phyloP scores from a whole-genome alignment of 768 basidiomycete genomes.

The Boletus coccyginus region DNA sequence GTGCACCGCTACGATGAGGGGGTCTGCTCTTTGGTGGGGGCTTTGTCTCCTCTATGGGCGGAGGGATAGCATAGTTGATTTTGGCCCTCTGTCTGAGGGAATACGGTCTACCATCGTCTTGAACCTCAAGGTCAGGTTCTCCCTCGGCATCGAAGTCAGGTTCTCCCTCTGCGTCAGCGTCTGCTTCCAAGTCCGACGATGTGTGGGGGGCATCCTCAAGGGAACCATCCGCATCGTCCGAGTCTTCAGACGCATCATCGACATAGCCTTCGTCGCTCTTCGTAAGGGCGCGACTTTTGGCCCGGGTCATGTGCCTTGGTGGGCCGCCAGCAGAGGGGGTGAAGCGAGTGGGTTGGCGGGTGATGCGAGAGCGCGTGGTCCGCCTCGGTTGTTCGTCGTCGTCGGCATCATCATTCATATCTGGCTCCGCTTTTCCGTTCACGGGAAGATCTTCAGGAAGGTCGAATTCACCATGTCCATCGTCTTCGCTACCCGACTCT shows the following conservation, averaged over 20 bases:
- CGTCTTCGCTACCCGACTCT: conserved; percentile 49
- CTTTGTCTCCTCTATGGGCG: conserved; percentile 70
- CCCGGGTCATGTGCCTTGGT: conserved; percentile 22
- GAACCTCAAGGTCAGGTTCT: conserved; percentile 39
- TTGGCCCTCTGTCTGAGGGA: conserved; percentile 56
- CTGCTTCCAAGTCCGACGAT: conserved; percentile 36
- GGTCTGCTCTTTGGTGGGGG: conserved; percentile 40
- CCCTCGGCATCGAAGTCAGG: conserved; percentile 38
- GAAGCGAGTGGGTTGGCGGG: conserved; percentile 22
- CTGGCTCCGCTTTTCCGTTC: conserved; percentile 20
- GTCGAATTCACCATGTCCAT: conserved; percentile 17
- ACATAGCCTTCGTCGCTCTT: conserved; percentile 54
- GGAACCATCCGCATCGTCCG: conserved; percentile 57
- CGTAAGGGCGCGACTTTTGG: conserved; percentile 21
- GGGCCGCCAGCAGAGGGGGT: background rate
- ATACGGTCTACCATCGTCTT: conserved; percentile 45
- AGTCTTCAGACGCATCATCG: conserved; percentile 46
- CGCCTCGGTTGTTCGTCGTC: conserved; percentile 27
- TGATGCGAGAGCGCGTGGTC: conserved; percentile 13
- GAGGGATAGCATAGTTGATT: conserved; percentile 81
- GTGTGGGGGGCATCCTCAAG: conserved; percentile 51
- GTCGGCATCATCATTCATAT: conserved; percentile 30
- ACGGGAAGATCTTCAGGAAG: conserved; percentile 8
- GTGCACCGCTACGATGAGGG: conserved; percentile 34
- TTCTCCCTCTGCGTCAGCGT: conserved; percentile 39